A percentile compares a stretch with the other conserved stretches of the same genome.
Evolutionary conservation across 202 grass and related monocot genomes (phyloP).

Genomic region (Zizania palustris): DNA sequence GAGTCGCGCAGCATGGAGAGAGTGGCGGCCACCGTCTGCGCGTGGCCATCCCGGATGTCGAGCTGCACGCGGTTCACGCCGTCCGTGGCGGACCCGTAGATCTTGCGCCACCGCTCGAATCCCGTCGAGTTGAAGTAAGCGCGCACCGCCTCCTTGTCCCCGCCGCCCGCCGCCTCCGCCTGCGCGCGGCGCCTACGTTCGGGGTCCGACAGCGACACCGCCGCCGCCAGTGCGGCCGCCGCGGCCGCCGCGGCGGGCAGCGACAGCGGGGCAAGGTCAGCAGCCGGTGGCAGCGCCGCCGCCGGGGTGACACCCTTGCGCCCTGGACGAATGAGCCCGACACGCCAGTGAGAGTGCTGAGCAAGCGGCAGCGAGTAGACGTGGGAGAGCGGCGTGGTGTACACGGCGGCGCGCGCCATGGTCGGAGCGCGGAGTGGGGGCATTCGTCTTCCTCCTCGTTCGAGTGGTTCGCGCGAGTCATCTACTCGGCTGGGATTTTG

Average conservation of each 20-base stretch:
- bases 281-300: conserved; percentile 37
- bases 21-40: conserved; percentile 66
- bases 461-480: conserved; percentile 25
- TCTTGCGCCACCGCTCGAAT: conserved; percentile 86
- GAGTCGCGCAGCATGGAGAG: conserved; percentile 77
- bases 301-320: neutral
- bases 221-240: conserved; percentile 47
- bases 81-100: conserved; percentile 74
- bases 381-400: conserved; percentile 47
- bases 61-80: conserved; percentile 94
- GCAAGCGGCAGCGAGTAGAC: conserved; percentile 21
- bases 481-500: conserved; percentile 27
- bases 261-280: conserved; percentile 38
- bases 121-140: conserved; percentile 97
- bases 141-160: conserved; percentile 78
- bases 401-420: conserved; percentile 57
- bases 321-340: neutral
- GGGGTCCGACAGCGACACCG: conserved; percentile 64
- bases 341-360: neutral
- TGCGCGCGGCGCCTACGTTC: conserved; percentile 59
- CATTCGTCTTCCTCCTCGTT: neutral
- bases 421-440: conserved; percentile 24
- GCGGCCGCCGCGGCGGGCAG: conserved; percentile 41
- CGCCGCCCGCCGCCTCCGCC: conserved; percentile 72
- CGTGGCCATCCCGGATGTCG: conserved; percentile 87